Conservation (phyloP, 139 green algal genomes). For the Chlorella sp. region DNA sequence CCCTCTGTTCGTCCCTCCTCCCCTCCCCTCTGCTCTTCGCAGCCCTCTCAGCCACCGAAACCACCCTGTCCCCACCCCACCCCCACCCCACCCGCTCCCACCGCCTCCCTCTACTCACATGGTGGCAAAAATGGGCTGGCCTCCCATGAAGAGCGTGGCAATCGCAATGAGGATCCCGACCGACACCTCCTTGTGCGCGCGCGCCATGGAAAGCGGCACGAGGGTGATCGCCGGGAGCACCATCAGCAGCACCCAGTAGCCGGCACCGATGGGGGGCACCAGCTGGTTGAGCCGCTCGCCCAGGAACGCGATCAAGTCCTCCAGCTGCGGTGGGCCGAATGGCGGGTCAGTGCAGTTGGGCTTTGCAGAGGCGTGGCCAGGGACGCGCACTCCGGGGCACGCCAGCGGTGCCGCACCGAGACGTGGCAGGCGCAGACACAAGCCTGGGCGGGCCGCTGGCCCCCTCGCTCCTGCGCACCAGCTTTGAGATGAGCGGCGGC, state of each 20-base stretch:
- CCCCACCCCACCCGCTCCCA: too few species aligned
- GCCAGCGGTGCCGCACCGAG: too few species aligned
- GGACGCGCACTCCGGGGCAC: too few species aligned
- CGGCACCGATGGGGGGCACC: neutral
- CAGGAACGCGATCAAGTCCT: neutral
- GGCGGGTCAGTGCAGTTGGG: too few species aligned
- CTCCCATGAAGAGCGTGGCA: conserved; percentile 24
- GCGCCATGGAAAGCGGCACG: conserved; percentile 6
- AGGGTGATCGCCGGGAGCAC: conserved; percentile 3
- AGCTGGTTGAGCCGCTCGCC: neutral
- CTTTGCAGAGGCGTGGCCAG: too few species aligned
- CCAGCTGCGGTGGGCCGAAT: too few species aligned
- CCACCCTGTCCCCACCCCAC: too few species aligned
- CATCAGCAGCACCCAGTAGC: conserved; percentile 27
- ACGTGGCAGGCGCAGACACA: conserved; percentile 3
- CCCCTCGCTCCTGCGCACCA: neutral
- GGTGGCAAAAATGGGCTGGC: conserved; percentile 25
- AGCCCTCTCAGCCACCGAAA: too few species aligned
- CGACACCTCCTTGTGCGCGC: conserved; percentile 8
- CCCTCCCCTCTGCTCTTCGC: too few species aligned
- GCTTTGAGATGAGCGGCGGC: neutral
- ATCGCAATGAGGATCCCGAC: conserved; percentile 23
- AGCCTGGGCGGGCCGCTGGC: neutral
- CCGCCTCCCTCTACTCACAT: too few species aligned
- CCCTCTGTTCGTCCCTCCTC: too few species aligned